Percentiles rank a stretch among this genome's conserved stretches.
phyloP scores from a whole-genome alignment of 805 yeast genomes.

The Phaffomyces opuntiae region DNA sequence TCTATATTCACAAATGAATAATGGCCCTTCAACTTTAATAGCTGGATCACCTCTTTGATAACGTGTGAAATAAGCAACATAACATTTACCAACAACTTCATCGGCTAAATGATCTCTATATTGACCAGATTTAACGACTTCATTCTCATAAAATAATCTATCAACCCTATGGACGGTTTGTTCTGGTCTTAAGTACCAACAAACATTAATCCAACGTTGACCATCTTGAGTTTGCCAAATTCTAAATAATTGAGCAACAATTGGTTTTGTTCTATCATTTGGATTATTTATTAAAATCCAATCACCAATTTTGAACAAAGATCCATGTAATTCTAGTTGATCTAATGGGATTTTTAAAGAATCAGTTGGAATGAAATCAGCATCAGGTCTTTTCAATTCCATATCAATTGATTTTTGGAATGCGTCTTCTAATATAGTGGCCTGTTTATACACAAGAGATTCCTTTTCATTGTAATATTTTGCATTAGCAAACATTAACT shows the following conservation, averaged over 20 bases:
- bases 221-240: conserved; percentile 86
- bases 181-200: conserved; percentile 98
- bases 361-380: conserved; percentile 55
- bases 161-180: conserved; percentile 94
- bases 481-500: conserved; percentile 66
- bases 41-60: conserved; percentile 94
- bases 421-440: conserved; percentile 54
- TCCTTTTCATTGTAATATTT: conserved; percentile 55
- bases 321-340: conserved; percentile 62
- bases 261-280: conserved; percentile 84
- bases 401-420: conserved; percentile 51
- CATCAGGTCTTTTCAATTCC: conserved; percentile 78
- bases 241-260: conserved; percentile 88
- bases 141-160: conserved; percentile 84
- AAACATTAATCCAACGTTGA: conserved; percentile 81
- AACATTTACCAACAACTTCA: conserved; percentile 89
- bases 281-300: conserved; percentile 89
- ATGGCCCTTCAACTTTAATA: conserved; percentile 68
- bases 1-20: conserved; percentile 91
- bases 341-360: conserved; percentile 72
- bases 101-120: conserved; percentile 88
- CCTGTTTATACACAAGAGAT: conserved; percentile 52
- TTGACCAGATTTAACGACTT: conserved; percentile 94
- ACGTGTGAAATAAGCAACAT: conserved; percentile 89
- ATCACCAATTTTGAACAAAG: conserved; percentile 79